Evolutionary conservation across 2,329 filamentous ascomycete species (phyloP).

Genomic region (Ceratocystis cubensis): DNA sequence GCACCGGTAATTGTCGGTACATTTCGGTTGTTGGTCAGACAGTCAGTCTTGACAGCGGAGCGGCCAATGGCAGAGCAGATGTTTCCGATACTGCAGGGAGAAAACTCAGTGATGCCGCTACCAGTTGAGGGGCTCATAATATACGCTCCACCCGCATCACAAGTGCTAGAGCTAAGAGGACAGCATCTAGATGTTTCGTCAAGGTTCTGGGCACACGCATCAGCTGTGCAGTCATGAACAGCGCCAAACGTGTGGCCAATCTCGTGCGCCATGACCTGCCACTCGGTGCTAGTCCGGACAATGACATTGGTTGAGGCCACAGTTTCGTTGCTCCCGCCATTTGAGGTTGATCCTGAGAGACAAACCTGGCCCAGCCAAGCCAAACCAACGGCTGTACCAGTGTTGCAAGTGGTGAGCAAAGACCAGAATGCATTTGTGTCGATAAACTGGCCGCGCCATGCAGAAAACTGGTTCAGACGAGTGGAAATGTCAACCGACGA

Average conservation of each 20-base stretch:
- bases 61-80: conserved; percentile 76
- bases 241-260: conserved; percentile 90
- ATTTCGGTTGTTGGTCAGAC: conserved; percentile 74
- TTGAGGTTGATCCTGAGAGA: conserved; percentile 43
- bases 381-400: conserved; percentile 72
- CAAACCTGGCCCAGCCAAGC: conserved; percentile 91
- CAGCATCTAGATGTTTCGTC: conserved; percentile 54
- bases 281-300: conserved; percentile 68
- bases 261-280: conserved; percentile 94
- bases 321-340: conserved; percentile 48
- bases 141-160: conserved; percentile 64
- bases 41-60: conserved; percentile 61
- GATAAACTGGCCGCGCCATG: conserved; percentile 65
- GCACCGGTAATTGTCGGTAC: conserved; percentile 69
- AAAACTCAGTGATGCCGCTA: conserved; percentile 63
- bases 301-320: conserved; percentile 85
- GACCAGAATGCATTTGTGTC: conserved; percentile 93
- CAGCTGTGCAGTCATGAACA: conserved; percentile 73
- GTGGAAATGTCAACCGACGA: conserved; percentile 52
- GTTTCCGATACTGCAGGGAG: conserved; percentile 80
- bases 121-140: conserved; percentile 95
- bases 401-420: conserved; percentile 68
- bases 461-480: conserved; percentile 76
- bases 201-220: conserved; percentile 53
- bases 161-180: conserved; percentile 53